Evolutionary conservation across 2,329 filamentous ascomycete genomes (phyloP), one percentile per base, ranked within the genome.

Genomic region (Colletotrichum scovillei): DNA sequence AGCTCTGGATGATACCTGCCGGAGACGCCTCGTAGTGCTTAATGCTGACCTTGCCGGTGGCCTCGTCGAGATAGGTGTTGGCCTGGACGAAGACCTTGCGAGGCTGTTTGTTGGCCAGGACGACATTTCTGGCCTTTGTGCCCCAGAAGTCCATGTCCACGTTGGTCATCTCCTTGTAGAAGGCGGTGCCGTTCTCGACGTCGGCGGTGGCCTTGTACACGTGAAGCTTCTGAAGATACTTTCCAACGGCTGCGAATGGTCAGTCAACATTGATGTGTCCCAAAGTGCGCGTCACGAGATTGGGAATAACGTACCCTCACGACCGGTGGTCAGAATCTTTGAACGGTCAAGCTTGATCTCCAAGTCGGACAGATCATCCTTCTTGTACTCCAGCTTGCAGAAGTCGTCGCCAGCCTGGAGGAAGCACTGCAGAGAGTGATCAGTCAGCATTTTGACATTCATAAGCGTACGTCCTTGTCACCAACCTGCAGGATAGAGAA

Each of bases 181-280:
- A 90, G 77, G 90, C 90, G 76, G 89, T 92, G n/a, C 94, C 96
- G 2, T 88, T 89, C 77, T 92, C 89, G 22, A 96, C 88, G 80
- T 98, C 95, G 7, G 95, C 96, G 1, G 95, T 98, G 5, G 92
- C 91, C 87, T 98, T 98, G 88, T 94, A 98, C 76, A 98, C 88
- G 82, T 98, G 95, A 75, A 98, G 85, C 83, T 97, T 97, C 85
- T 97, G 95, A 63, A 98, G 87, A 81, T 97, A 97, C 64, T 91
- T 89, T 78, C 94, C 94, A 24, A 98, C 94, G 3, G 95, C 94
- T 88, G 60, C 24, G 52, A 60, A 5, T 11, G 5, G 8, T 22
- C 22, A 19, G 63, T 81, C 75, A 84, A 79, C 60, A 75, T 76
- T 35, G 11, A 9, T 8, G 5, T n/a, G 7, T 32, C 19, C 6